Evolutionary conservation across 495 filamentous ascomycete species (phyloP).

Genomic region (Penicillium diatomitis): DNA sequence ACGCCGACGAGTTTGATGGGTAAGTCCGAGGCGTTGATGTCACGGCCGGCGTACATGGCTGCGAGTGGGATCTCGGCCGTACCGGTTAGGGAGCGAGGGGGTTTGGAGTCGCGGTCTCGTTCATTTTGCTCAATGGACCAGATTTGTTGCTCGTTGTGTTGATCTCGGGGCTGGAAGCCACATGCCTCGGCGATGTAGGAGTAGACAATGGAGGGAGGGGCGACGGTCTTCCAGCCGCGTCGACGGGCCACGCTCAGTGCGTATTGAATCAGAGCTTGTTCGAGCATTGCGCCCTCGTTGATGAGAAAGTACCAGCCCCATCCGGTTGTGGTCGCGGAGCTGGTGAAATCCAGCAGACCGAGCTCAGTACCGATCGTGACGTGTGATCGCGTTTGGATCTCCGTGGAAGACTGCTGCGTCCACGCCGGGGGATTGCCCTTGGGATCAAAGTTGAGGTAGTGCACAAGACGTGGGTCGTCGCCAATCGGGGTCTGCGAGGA

Average conservation of each 20-base stretch:
- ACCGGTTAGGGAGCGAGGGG: constrained; percentile 64
- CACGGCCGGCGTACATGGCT: constrained; percentile 71
- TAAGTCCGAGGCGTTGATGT: constrained; percentile 50
- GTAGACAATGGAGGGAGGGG: constrained; percentile 86
- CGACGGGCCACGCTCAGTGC: constrained; percentile 59
- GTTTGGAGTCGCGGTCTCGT: constrained; percentile 44
- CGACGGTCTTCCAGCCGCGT: constrained; percentile 65
- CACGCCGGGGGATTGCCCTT: constrained; percentile 35
- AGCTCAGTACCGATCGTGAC: constrained; percentile 76
- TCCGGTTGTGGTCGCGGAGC: constrained; percentile 66
- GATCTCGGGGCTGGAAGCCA: constrained; percentile 88
- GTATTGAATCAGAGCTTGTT: constrained; percentile 87
- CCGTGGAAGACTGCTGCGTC: constrained; percentile 41
- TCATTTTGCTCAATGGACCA: constrained; percentile 68
- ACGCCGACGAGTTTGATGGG: constrained; percentile 74
- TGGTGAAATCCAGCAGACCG: constrained; percentile 74
- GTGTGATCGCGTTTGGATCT: constrained; percentile 48
- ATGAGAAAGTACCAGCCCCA: constrained; percentile 97
- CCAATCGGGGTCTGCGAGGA: constrained; percentile 67
- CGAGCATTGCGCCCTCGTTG: constrained; percentile 80
- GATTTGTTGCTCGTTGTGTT: constrained; percentile 82
- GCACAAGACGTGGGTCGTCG: constrained; percentile 44
- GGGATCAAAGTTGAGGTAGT: constrained; percentile 70
- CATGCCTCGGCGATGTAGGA: constrained; percentile 81
- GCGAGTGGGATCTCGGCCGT: constrained; percentile 95